A percentile compares a stretch with the other conserved stretches of the same genome.
Evolutionary conservation across 2,329 filamentous ascomycete species (phyloP).

Genomic region (Exutisphaerella laricina): DNA sequence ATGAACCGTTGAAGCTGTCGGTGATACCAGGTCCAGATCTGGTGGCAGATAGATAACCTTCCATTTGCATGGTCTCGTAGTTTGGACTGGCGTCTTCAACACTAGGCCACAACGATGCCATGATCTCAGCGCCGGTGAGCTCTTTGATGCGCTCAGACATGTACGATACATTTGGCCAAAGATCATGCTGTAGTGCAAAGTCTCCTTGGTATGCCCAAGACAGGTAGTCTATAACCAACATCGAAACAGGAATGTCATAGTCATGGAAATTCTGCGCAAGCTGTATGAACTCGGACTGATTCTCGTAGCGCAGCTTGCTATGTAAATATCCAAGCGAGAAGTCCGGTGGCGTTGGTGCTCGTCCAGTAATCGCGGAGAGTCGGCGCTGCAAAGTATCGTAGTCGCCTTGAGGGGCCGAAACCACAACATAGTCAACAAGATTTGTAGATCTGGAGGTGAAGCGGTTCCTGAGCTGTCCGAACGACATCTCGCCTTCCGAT

Average conservation of each 20-base stretch:
- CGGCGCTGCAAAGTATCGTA: conserved; percentile 29
- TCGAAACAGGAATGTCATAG: conserved; percentile 28
- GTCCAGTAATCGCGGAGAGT: conserved; percentile 27
- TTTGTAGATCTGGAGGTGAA: conserved; percentile 29
- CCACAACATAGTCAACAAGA: conserved; percentile 31
- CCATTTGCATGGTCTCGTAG: conserved; percentile 27
- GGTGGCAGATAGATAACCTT: conserved; percentile 27
- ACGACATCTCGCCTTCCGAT: conserved; percentile 29
- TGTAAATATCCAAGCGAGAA: conserved; percentile 32
- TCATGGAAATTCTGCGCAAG: conserved; percentile 30
- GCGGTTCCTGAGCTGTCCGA: conserved; percentile 26
- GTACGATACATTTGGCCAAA: conserved; percentile 29
- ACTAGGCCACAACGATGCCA: conserved; percentile 32
- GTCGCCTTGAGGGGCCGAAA: conserved; percentile 28
- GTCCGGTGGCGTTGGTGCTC: conserved; percentile 29
- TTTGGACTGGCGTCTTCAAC: conserved; percentile 29
- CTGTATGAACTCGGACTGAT: conserved; percentile 28
- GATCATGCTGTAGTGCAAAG: conserved; percentile 27
- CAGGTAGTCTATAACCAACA: conserved; percentile 32
- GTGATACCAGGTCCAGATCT: conserved; percentile 28
- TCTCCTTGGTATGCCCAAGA: conserved; percentile 32
- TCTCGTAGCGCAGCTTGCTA: conserved; percentile 32
- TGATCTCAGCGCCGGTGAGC: conserved; percentile 32
- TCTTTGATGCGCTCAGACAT: conserved; percentile 29
- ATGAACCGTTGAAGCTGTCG: conserved; percentile 30